Conservation (phyloP, 2,329 filamentous ascomycete species). For the Cytospora chrysosperma region DNA sequence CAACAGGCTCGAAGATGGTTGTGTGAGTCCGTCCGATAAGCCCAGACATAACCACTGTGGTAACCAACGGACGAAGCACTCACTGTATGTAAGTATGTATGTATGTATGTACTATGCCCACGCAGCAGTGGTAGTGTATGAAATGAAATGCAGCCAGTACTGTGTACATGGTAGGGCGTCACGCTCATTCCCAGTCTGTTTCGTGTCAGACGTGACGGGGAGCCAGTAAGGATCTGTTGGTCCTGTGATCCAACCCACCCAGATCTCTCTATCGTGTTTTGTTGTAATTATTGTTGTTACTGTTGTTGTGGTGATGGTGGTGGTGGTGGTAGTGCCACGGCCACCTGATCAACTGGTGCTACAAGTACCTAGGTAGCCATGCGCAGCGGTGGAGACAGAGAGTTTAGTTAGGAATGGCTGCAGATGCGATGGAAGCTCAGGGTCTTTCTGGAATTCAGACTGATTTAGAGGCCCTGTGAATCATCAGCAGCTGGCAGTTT, state of each 20-base stretch:
- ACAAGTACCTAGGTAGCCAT: constrained; percentile 1
- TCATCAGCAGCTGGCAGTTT: too few relatives aligned
- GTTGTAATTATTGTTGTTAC: neutral
- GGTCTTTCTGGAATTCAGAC: constrained; percentile 21
- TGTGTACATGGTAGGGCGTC: constrained; percentile 13
- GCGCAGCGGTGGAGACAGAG: constrained; percentile 1
- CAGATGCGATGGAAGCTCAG: constrained; percentile 18
- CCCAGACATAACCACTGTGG: neutral
- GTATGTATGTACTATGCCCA: too few relatives aligned
- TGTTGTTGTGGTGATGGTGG: neutral
- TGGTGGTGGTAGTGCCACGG: constrained; percentile 6
- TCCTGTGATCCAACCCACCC: constrained; percentile 1
- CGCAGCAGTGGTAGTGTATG: too few relatives aligned
- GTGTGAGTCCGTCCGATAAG: neutral
- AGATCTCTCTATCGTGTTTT: neutral
- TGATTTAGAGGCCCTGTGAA: neutral
- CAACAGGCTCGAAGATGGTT: constrained; percentile 13
- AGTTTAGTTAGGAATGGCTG: neutral
- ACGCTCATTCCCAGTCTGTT: constrained; percentile 13
- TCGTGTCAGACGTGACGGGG: constrained; percentile 13
- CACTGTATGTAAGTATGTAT: too few relatives aligned
- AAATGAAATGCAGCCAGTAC: neutral
- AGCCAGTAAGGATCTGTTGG: constrained; percentile 16
- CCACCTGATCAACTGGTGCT: neutral
- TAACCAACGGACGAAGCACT: neutral